Percentiles rank a stretch among this genome's conserved stretches.
These are phyloP conservation scores for Nidularia sp. DNA, from an alignment of 768 basidiomycete genomes.

Conservation along the genomic window DNA sequence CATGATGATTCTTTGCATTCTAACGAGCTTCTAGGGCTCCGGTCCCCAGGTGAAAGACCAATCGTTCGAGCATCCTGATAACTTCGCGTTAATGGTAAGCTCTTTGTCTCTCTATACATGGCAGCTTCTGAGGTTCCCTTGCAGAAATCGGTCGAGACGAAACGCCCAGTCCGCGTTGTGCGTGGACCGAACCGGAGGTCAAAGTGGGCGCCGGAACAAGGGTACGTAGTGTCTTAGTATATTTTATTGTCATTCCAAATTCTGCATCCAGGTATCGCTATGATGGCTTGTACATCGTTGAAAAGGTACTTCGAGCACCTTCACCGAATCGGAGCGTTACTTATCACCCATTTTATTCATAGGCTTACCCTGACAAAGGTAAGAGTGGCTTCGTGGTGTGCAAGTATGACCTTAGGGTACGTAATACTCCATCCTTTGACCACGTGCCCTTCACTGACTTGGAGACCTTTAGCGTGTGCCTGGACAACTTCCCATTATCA, in stretches of 20 bases:
- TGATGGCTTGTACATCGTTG: conserved; percentile 36
- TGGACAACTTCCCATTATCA: conserved; percentile 7
- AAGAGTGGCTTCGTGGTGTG: conserved; percentile 22
- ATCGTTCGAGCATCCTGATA: conserved; percentile 26
- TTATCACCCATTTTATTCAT: neutral
- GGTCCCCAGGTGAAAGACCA: conserved; percentile 26
- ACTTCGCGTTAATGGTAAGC: conserved; percentile 25
- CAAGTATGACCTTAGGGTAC: conserved; percentile 21
- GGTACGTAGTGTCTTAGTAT: conserved; percentile 14
- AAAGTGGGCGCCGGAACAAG: conserved; percentile 26
- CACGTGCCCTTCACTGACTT: neutral
- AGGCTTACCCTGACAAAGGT: conserved; percentile 25
- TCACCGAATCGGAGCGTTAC: neutral
- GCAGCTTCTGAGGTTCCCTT: neutral
- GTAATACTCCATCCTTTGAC: conserved; percentile 1
- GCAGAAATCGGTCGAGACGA: conserved; percentile 24
- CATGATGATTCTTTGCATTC: neutral
- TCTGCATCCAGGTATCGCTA: conserved; percentile 30
- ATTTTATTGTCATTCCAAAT: neutral
- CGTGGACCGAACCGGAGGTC: conserved; percentile 26
- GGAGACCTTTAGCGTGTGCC: conserved; percentile 5
- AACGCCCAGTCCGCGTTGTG: conserved; percentile 35
- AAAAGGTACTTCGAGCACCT: conserved; percentile 17
- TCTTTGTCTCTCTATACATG: neutral
- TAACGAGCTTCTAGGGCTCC: conserved; percentile 8